Evolutionary conservation across 345 rosid species (phyloP), one percentile per base, ranked within the genome.

Genomic region (Excoecaria agallocha): DNA sequence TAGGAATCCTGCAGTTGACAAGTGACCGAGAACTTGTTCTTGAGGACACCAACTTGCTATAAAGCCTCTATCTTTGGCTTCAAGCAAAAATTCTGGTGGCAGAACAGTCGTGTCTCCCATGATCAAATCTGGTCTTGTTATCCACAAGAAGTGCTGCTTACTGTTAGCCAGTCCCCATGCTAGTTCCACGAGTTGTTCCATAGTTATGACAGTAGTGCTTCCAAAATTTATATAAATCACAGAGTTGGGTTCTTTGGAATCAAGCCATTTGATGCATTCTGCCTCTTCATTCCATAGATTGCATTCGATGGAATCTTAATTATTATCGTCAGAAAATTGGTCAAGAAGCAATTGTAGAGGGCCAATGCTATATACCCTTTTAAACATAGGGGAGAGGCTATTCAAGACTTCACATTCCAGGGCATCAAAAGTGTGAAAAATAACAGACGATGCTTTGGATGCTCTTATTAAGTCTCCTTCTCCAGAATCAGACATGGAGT

Each of bases 41-140:
- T 70, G 74, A 8, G 74, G 74, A 41, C 74, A 56, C 74, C 74
- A 70, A 41, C 74, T 70, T 20, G 65, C 74, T 57, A 70, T n/a
- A 20, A 70, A 43, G 10, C 74, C 65, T 52, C 72, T 69, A 6
- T 52, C 48, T 69, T 69, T 69, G 9, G 72, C 51, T 51, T 69
- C 72, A 69, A 12, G 4, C 5, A 70, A 9, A 24, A 70, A 70
- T 11, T 70, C 65, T 12, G 65, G 54, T 12, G 74, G 74, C 63
- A 70, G 49, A 39, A 70, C 15, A 22, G 74, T 65, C 5, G 74
- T n/a, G 17, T 56, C 74, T 70, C 74, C 74, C 52, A 55, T 70
- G 49, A 70, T 43, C 20, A 70, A 22, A 3, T 70, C 74, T 43
- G 74, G 74, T 65, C 74, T 70, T 56, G 65, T 70, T n/a, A 70